Percentiles rank a stretch among this genome's conserved stretches.
Conservation (phyloP, 1,284 basidiomycete species). For the Termitomyces sp. region DNA sequence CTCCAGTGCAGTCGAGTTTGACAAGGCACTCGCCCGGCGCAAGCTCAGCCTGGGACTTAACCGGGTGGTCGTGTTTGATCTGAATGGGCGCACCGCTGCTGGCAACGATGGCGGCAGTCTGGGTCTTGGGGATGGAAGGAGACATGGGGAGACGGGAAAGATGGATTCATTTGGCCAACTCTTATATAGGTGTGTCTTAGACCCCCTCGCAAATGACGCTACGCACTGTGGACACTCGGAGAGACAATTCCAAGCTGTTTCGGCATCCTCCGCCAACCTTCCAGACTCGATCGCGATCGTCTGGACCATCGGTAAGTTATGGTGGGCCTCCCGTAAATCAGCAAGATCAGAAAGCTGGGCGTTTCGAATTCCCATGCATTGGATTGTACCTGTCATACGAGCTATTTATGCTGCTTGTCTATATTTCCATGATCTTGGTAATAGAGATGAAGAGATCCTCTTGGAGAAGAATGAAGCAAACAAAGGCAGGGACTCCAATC, state of each 20-base stretch:
- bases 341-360: too few relatives aligned
- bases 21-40: constrained; percentile 78
- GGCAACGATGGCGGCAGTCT: constrained; percentile 59
- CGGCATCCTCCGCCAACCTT: neutral
- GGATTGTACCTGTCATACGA: too few relatives aligned
- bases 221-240: neutral
- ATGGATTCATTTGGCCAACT: neutral
- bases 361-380: too few relatives aligned
- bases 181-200: constrained; percentile 9
- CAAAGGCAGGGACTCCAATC: too few relatives aligned
- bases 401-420: too few relatives aligned
- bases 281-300: constrained; percentile 1
- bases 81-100: constrained; percentile 38
- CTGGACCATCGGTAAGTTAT: neutral
- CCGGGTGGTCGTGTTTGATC: constrained; percentile 48
- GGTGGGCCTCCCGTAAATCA: too few relatives aligned
- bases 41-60: constrained; percentile 63
- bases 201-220: neutral
- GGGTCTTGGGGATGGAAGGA: constrained; percentile 51
- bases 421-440: too few relatives aligned
- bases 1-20: constrained; percentile 70
- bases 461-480: too few relatives aligned
- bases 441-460: too few relatives aligned
- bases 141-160: neutral
- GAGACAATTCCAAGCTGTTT: neutral